Evolutionary conservation across 2,329 filamentous ascomycete species (phyloP).

Genomic region (Monilinia vaccinii-corymbosi): DNA sequence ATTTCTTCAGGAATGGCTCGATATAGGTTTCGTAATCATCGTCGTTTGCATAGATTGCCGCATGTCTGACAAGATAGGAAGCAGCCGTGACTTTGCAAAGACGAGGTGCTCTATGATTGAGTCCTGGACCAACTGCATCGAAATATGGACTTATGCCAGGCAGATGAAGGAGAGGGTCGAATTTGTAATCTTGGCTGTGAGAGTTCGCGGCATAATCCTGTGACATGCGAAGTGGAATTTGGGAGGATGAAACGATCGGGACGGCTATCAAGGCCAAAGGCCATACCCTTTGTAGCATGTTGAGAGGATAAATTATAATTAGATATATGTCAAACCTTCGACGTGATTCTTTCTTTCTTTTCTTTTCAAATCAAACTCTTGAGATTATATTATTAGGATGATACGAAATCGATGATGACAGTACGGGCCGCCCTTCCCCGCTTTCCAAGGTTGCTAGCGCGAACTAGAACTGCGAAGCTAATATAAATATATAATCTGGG

Average conservation of each 20-base stretch:
- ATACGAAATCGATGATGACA: neutral
- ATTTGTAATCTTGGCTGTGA: conserved; percentile 33
- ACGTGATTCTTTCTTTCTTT: neutral
- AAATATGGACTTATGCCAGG: conserved; percentile 50
- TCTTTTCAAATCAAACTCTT: neutral
- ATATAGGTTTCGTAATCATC: conserved; percentile 44
- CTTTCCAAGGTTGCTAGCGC: neutral
- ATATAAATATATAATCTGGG: no score
- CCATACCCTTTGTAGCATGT: neutral
- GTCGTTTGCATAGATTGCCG: conserved; percentile 43
- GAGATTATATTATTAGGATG: neutral
- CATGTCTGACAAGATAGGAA: conserved; percentile 41
- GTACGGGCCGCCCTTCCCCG: neutral
- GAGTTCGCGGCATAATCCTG: conserved; percentile 11
- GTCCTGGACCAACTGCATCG: conserved; percentile 33
- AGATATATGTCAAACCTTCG: neutral
- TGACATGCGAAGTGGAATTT: conserved; percentile 9
- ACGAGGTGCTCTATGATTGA: conserved; percentile 27
- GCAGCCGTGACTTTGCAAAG: conserved; percentile 39
- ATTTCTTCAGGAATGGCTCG: conserved; percentile 41
- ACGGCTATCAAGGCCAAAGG: neutral
- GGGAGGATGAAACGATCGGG: neutral
- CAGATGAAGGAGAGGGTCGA: conserved; percentile 46
- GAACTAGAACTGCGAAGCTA: neutral
- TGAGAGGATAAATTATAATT: neutral